phyloP scores from a whole-genome alignment of 371 early-diverging fungal species.

The Circinella umbellata region DNA sequence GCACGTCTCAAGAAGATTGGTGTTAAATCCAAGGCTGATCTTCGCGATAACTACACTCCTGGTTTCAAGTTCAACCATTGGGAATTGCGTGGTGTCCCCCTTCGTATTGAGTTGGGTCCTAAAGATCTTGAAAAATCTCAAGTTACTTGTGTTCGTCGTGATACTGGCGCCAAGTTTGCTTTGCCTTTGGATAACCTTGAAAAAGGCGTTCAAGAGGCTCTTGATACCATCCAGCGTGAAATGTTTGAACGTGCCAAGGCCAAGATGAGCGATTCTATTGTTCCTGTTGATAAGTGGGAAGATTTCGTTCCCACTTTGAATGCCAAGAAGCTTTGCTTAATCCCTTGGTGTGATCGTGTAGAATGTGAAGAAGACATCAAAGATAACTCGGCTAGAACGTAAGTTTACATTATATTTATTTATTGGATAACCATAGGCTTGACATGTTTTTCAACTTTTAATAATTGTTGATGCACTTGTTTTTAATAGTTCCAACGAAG shows the following conservation, averaged over 20 bases:
- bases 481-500: constrained; percentile 48
- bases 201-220: constrained; percentile 61
- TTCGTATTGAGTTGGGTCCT: constrained; percentile 98
- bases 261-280: constrained; percentile 79
- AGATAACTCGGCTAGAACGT: constrained; percentile 83
- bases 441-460: no score
- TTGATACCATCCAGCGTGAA: constrained; percentile 90
- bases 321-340: constrained; percentile 86
- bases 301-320: constrained; percentile 94
- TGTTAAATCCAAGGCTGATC: constrained; percentile 90
- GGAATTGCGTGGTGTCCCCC: constrained; percentile 98
- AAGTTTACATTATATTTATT: constrained; percentile 19
- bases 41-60: constrained; percentile 92
- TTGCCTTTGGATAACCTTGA: constrained; percentile 72
- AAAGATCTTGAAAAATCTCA: constrained; percentile 91
- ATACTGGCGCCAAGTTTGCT: constrained; percentile 76
- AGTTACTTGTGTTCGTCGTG: constrained; percentile 88
- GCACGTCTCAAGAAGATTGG: constrained; percentile 79
- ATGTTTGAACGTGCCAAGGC: constrained; percentile 93
- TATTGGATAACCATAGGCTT: no score
- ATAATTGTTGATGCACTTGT: no score
- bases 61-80: constrained; percentile 99
- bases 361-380: constrained; percentile 98
- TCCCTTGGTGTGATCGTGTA: constrained; percentile 96
- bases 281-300: constrained; percentile 84